A percentile compares a stretch with the other conserved stretches of the same genome.
Evolutionary conservation across 2,329 filamentous ascomycete genomes (phyloP).

Genomic region (Alternaria sp.): DNA sequence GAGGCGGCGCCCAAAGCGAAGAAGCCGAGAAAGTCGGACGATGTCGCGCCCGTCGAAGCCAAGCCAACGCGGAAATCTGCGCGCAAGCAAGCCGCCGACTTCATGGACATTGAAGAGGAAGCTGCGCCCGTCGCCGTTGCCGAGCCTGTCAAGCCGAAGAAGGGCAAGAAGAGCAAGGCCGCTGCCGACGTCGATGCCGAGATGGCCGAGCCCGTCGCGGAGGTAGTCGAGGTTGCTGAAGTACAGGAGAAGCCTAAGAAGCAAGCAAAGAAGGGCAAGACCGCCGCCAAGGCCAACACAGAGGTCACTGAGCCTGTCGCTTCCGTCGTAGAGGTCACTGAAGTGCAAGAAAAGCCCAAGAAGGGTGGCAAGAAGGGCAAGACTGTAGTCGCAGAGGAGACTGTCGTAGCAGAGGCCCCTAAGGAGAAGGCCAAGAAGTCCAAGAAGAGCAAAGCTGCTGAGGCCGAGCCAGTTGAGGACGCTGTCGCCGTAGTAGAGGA

Average conservation of each 20-base stretch:
- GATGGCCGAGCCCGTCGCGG: conserved; percentile 8
- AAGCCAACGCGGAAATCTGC: conserved; percentile 33
- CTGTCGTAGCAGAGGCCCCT: conserved; percentile 14
- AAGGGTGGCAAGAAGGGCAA: conserved; percentile 27
- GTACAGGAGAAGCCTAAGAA: conserved; percentile 23
- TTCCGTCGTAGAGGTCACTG: conserved; percentile 4
- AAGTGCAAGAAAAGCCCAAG: conserved; percentile 19
- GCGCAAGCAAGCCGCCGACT: conserved; percentile 47
- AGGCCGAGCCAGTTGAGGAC: conserved; percentile 19
- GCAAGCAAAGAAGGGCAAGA: conserved; percentile 24
- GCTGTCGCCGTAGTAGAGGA: conserved; percentile 9
- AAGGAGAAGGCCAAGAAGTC: conserved; percentile 30
- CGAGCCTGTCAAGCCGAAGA: conserved; percentile 34
- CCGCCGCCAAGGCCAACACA: neutral
- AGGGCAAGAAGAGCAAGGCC: conserved; percentile 46
- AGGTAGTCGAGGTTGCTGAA: conserved; percentile 5
- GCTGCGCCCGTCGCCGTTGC: conserved; percentile 22
- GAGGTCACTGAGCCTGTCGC: conserved; percentile 9
- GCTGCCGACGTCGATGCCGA: conserved; percentile 14
- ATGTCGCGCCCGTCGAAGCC: conserved; percentile 27
- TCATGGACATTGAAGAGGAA: conserved; percentile 39
- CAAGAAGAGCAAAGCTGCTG: conserved; percentile 26
- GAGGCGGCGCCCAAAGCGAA: conserved; percentile 46
- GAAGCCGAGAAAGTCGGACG: conserved; percentile 47
- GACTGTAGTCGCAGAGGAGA: conserved; percentile 11